phyloP scores from a whole-genome alignment of 108 stramenopile genomes.

The Conticribra guillardii region DNA sequence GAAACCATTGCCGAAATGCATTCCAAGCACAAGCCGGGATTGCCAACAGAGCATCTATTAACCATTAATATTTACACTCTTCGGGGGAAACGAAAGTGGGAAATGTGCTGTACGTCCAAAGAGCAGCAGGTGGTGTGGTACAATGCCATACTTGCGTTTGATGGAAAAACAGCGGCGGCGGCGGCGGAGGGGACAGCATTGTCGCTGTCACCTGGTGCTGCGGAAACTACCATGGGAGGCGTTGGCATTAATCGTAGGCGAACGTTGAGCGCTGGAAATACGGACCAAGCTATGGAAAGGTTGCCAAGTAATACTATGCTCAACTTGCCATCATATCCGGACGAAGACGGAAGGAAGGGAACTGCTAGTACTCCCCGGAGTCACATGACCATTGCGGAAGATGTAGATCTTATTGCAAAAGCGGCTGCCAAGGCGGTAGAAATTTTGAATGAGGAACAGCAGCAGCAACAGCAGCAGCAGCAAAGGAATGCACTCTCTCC shows the following conservation, averaged over 20 bases:
- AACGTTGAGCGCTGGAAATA: too few relatives aligned
- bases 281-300: too few relatives aligned
- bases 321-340: too few relatives aligned
- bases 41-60: conserved; percentile 46
- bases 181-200: not conserved
- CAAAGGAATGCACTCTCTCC: conserved; percentile 16
- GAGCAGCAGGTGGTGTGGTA: conserved; percentile 58
- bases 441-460: conserved; percentile 30
- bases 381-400: conserved; percentile 9
- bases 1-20: conserved; percentile 61
- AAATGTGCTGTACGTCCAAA: conserved; percentile 52
- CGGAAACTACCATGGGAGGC: too few relatives aligned
- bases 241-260: too few relatives aligned
- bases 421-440: conserved; percentile 44
- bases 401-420: conserved; percentile 40
- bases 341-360: too few relatives aligned
- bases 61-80: conserved; percentile 53
- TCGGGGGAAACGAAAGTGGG: conserved; percentile 54
- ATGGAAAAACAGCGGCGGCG: conserved; percentile 32
- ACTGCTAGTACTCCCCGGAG: too few relatives aligned
- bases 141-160: conserved; percentile 47
- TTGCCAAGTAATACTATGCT: too few relatives aligned
- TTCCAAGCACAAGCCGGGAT: conserved; percentile 40
- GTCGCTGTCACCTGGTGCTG: too few relatives aligned
- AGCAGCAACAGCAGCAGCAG: not conserved